Base-by-base conservation (phyloP, 176 grass and related monocot genomes). In the Triticum dicoccoides region DNA sequence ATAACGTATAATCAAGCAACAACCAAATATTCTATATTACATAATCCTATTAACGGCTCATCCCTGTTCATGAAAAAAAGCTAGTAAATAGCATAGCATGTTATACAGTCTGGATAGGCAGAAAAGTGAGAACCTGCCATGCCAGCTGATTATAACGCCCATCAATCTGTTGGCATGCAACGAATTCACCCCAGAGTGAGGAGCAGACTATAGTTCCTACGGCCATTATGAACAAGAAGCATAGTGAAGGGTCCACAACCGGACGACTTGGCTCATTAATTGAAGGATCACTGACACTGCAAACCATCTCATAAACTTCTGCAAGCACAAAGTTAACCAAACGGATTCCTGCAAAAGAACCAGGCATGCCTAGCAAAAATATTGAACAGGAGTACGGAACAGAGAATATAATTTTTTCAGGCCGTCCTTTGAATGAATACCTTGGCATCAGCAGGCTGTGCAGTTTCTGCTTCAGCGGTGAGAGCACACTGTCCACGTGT, bases 251-350 rank as follows among this genome's bases (percentile, higher is more conserved):
- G 65, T 96, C 92, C 20, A 95, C 90, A 29, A 86, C 78, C 74
- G 91, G 96, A 61, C 93, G 87, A 64, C 88, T 84, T 80, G 96
- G 93, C 78, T 95, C 70, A 20, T 98, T 89, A 79, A 96, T 89
- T 12, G 91, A 98, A 56, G 93, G 90, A 41, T 96, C 96, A 78
- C 91, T 96, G 45, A 91, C 91, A 70, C 84, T 88, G 77, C 96
- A 98, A 70, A 98, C 91, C 96, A 91, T 98, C 90, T 95, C 89
- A 89, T 95, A 92, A 85, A 98, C 90, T 58, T 98, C 96, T 98
- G 83, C 51, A 85, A 83, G 39, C 27, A 82, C 21, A 17, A 88
- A 21, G 8, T 62, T 72, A 34, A 34, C 29, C 27, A 76, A 35
- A 63, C 35, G 35, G 59, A 72, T 93, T 79, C 76, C 52, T 41